phyloP scores from a whole-genome alignment of 768 basidiomycete genomes.

The Pisolithus orientalis region DNA sequence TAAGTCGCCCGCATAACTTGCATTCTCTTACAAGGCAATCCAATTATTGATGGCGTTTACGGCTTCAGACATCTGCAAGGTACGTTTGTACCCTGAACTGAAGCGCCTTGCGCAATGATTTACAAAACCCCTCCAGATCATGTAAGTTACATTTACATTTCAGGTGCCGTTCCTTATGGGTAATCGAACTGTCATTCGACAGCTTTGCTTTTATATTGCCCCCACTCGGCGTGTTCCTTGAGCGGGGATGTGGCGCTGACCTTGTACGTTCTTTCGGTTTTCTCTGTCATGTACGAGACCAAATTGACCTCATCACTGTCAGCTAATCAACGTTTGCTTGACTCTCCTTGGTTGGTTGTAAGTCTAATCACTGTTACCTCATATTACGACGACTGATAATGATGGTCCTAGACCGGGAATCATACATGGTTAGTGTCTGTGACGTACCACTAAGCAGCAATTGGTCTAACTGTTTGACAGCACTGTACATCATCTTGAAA shows the following conservation, averaged over 20 bases:
- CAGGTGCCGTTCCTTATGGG: neutral
- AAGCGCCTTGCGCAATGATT: neutral
- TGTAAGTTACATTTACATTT: conserved; percentile 26
- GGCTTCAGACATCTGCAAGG: conserved; percentile 73
- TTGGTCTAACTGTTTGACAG: conserved; percentile 29
- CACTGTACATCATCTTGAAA: conserved; percentile 78
- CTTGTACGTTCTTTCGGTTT: conserved; percentile 41
- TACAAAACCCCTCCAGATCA: conserved; percentile 31
- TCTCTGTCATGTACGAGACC: neutral
- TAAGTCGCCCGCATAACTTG: neutral
- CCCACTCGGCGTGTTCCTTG: conserved; percentile 83
- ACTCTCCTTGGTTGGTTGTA: conserved; percentile 78
- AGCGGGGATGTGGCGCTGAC: conserved; percentile 77
- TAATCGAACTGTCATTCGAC: neutral
- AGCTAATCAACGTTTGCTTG: conserved; percentile 70
- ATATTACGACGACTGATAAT: neutral
- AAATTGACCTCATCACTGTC: conserved; percentile 18
- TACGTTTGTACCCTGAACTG: conserved; percentile 22
- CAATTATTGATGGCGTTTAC: conserved; percentile 57
- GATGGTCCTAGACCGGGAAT: conserved; percentile 57
- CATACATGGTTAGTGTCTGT: conserved; percentile 49
- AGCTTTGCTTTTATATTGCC: conserved; percentile 70
- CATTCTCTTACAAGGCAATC: neutral
- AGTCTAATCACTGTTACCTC: conserved; percentile 19
- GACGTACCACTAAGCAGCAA: conserved; percentile 6